Evolutionary conservation across 208 protist genomes (phyloP).

Genomic region (Acanthamoeba lenticulata): DNA sequence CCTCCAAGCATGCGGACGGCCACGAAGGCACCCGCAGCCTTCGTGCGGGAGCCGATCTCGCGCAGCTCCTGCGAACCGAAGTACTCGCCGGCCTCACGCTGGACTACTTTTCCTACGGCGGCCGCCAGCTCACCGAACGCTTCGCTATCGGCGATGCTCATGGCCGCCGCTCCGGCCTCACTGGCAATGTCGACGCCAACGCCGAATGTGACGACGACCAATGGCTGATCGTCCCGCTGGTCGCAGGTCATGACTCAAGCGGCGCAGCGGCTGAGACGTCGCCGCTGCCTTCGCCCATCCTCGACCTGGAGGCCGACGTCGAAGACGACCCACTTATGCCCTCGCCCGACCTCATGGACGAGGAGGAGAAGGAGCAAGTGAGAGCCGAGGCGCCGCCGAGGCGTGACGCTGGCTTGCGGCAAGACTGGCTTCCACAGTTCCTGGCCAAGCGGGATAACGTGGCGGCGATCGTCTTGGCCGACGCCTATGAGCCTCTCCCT

Average conservation of each 20-base stretch:
- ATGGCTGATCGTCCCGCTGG: not conserved
- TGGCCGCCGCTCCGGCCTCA: no score
- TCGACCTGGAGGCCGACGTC: not conserved
- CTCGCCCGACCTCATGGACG: constrained; percentile 1
- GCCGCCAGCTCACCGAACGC: not conserved
- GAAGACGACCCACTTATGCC: not conserved
- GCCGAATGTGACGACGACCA: no score
- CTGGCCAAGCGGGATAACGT: not conserved
- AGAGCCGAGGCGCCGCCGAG: not conserved
- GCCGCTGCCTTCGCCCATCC: constrained; percentile 7
- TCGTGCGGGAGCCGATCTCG: not conserved
- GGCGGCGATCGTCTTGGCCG: not conserved
- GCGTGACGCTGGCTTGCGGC: not conserved
- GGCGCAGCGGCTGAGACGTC: no score
- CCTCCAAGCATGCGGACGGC: not conserved
- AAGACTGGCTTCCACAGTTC: not conserved
- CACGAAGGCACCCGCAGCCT: not conserved
- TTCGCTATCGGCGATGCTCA: not conserved
- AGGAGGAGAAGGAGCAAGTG: not conserved
- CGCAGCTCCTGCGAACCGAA: not conserved
- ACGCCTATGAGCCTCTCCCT: not conserved
- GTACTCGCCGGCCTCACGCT: not conserved
- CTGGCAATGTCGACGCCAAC: no score
- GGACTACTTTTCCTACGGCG: not conserved
- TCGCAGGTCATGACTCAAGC: no score